Evolutionary conservation across 1,139 yeast species (phyloP), one percentile per base, ranked within the genome.

Genomic region (Eremothecium gossypii): DNA sequence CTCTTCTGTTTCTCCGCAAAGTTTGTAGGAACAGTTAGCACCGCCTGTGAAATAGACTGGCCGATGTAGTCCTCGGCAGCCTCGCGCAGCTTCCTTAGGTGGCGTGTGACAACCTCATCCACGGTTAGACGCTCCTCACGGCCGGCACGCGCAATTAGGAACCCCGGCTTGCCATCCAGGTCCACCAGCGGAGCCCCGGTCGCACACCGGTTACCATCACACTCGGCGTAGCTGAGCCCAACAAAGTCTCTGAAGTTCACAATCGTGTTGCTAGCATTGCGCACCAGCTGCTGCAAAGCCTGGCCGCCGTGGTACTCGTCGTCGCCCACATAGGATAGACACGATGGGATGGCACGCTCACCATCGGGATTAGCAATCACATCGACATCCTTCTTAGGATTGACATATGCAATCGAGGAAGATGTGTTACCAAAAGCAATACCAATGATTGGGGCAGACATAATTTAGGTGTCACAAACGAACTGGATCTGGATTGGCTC

Each of bases 311-410:
- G 96, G 69, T 85, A 91, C 70, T 91, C 98, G 64, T 91, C 97
- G 43, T 76, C 81, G 49, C 94, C 96, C 48, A 87, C 87, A 64
- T 89, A 91, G 11, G 97, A 81, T 50, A 91, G 73, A 44, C 84
- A 84, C 20, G 97, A 83, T 49, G 97, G 96, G 61, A 91, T 91
- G 48, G 93, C 76, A 70, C 98, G 87, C 68, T 93, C 98, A 65
- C 99, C 99, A 62, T 91, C 98, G 55, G 94, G 96, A 76, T 91
- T 91, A 55, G 98, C 98, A 65, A 91, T 91, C 51, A 91, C 95
- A 61, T 91, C 96, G 48, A 87, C 94, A 65, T 83, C 85, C 56
- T 89, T 96, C 60, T 72, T 68, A 44, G 82, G 77, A 53, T 89
- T 87, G 61, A 83, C 84, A 47, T 59, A 60, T 36, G 97, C 96